Evolutionary conservation across 192 early-diverging fungal genomes (phyloP).

Genomic region (Entophlyctis luteolus): DNA sequence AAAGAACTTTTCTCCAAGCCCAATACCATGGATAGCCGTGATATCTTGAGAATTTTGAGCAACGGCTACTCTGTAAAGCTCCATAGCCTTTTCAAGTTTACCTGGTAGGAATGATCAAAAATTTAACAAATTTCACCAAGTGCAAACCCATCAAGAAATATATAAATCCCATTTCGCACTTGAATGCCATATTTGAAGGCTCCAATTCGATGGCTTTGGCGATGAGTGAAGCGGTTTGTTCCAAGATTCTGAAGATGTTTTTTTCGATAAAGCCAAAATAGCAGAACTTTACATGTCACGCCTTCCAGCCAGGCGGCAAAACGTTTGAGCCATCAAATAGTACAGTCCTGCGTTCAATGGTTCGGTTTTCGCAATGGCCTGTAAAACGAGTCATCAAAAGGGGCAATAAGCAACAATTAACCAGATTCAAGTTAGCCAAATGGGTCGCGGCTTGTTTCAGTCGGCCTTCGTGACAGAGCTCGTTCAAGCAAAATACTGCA

Average conservation of each 20-base stretch:
- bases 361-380: conserved; percentile 38
- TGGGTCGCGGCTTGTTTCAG: conserved; percentile 29
- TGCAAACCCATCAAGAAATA: conserved; percentile 27
- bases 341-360: conserved; percentile 37
- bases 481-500: conserved; percentile 32
- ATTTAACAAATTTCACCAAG: neutral
- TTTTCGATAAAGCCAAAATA: neutral
- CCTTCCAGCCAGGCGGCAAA: conserved; percentile 35
- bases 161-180: conserved; percentile 43
- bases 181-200: conserved; percentile 26
- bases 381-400: neutral
- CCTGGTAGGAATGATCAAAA: neutral
- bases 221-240: conserved; percentile 31
- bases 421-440: conserved; percentile 36
- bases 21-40: conserved; percentile 26
- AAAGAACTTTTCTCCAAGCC: neutral
- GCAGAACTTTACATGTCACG: conserved; percentile 11
- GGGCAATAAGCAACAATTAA: neutral
- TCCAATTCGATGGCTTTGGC: conserved; percentile 33
- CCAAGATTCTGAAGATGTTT: conserved; percentile 30
- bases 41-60: conserved; percentile 22
- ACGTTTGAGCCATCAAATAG: conserved; percentile 28
- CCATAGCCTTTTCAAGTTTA: conserved; percentile 18
- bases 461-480: conserved; percentile 41
- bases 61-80: conserved; percentile 6